Evolutionary conservation across 192 early-diverging fungal species (phyloP), one percentile per base, ranked within the genome.

Genomic region (Kappamyces sp.): DNA sequence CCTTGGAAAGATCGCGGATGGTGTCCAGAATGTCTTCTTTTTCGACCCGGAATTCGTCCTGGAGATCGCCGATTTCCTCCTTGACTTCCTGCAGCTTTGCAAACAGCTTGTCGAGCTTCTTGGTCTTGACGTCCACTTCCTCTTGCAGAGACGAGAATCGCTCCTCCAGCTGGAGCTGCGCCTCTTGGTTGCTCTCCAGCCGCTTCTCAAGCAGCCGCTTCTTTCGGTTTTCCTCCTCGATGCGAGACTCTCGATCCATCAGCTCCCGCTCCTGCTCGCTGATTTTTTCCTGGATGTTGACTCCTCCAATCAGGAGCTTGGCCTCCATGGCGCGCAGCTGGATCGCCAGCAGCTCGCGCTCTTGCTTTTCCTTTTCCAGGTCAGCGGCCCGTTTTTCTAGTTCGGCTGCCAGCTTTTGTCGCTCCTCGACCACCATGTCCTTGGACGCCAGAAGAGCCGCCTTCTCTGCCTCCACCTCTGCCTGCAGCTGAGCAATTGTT

Each of bases 101-200:
- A 75, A 75, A 83, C 7, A 84, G 66, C 54, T 84, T 84, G 32
- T 71, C 68, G 31, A 84, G 64, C 46, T 84, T 84, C 54, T 83
- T 75, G 9, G 82, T 73, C 54, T 84, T 84, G 1, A 65, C 65
- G 45, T 86, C 82, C 9, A 80, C 80, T 65, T 84, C 82, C 61
- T 84, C 82, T 61, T 83, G 80, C 34, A 84, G 49, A 1, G 75
- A 74, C 9, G 77, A 74, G 62, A 78, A 84, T 58, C 71, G 66
- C 59, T 80, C 82, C 62, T 84, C 82, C 61, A 80, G 70, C 54
- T 76, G 75, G 4, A 84, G 54, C 39, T 79, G 77, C 2, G 65
- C 70, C 63, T 84, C 82, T 61, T 84, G 80, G 39, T 64, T 54
- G 3, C 38, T 41, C 55, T 84, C 82, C 6, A 84, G 57, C 49